Evolutionary conservation across 192 early-diverging fungal genomes (phyloP).

Genomic region (Funneliformis mosseae): DNA sequence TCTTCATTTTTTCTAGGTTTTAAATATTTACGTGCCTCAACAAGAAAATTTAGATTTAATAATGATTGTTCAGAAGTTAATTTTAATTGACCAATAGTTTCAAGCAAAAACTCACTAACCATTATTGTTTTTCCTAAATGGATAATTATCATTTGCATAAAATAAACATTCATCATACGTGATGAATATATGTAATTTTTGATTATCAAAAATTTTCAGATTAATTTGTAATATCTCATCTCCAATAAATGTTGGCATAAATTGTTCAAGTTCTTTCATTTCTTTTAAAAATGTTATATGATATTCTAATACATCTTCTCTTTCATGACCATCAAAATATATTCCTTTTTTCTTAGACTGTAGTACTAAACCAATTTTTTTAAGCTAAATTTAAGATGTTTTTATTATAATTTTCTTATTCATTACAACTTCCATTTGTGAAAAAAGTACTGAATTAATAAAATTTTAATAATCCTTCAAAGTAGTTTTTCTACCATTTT

Average conservation of each 20-base stretch:
- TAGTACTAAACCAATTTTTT: neutral
- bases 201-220: neutral
- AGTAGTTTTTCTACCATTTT: neutral
- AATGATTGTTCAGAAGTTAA: neutral
- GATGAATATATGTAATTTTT: neutral
- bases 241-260: constrained; percentile 1
- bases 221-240: neutral
- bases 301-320: constrained; percentile 8
- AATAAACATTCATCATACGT: constrained; percentile 7
- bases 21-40: neutral
- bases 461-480: neutral
- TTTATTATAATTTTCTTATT: neutral
- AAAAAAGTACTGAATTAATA: neutral
- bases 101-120: constrained; percentile 1
- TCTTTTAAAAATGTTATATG: neutral
- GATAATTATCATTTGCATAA: too few relatives aligned
- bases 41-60: neutral
- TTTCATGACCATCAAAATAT: constrained; percentile 23
- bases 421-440: neutral
- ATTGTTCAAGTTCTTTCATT: constrained; percentile 1
- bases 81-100: neutral
- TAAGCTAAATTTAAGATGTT: neutral
- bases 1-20: constrained; percentile 20
- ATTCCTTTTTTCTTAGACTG: constrained; percentile 5
- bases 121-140: neutral